phyloP scores from a whole-genome alignment of 352 stramenopile species.

The Phytophthora idaei region DNA sequence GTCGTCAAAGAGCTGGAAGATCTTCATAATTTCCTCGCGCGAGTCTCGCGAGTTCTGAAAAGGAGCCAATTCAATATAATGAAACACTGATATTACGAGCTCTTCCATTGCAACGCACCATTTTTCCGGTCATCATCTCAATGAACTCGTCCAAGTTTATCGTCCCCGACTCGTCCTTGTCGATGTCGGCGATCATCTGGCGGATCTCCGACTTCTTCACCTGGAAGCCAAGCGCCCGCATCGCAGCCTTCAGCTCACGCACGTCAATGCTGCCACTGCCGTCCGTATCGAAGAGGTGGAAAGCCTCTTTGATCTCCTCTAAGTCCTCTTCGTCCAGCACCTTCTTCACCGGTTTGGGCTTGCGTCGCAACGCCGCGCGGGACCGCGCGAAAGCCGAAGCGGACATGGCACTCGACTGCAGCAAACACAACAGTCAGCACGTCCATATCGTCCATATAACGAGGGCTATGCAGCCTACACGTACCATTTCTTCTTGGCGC shows the following conservation, averaged over 20 bases:
- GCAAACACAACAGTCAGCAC: not conserved
- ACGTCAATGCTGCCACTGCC: constrained; percentile 91
- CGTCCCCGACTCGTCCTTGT: constrained; percentile 91
- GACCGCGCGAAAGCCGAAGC: constrained; percentile 71
- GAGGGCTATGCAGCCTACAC: not conserved
- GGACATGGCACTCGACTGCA: constrained; percentile 55
- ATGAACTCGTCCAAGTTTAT: constrained; percentile 95
- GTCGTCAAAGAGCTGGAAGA: constrained; percentile 97
- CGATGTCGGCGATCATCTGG: constrained; percentile 93
- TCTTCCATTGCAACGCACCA: constrained; percentile 37
- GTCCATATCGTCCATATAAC: not conserved
- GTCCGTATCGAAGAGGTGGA: constrained; percentile 94
- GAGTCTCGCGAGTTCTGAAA: constrained; percentile 75
- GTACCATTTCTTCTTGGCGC: constrained; percentile 24
- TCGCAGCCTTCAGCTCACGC: constrained; percentile 94
- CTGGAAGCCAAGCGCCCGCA: constrained; percentile 94
- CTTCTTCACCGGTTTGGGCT: constrained; percentile 72
- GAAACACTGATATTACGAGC: no score
- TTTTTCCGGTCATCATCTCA: constrained; percentile 95
- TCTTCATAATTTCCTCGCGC: constrained; percentile 93
- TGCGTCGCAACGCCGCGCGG: constrained; percentile 60
- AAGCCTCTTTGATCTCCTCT: constrained; percentile 95
- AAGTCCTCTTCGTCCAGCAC: constrained; percentile 92
- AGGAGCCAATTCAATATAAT: not conserved
- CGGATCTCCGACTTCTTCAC: constrained; percentile 94